Percentiles rank a stretch among this genome's conserved stretches.
Conservation (phyloP, 2,329 filamentous ascomycete species). For the Fusarium liriodendri region DNA sequence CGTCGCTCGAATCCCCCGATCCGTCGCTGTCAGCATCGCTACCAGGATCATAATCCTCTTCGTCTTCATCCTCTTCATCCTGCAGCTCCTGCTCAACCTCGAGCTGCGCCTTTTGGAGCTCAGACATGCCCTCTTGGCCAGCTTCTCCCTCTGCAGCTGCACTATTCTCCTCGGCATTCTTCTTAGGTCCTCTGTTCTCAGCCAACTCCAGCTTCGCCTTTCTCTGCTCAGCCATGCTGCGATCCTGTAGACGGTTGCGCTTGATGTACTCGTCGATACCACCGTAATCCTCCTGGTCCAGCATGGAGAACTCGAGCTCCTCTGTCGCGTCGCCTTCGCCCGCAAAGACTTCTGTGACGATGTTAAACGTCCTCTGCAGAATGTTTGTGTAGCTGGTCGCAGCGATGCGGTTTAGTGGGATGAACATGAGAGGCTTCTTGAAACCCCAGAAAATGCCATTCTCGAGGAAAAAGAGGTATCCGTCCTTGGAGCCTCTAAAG, state of each 20-base stretch:
- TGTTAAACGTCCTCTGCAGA: slow-evolving; percentile 75
- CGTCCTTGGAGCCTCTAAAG: slow-evolving; percentile 76
- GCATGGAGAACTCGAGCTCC: slow-evolving; percentile 75
- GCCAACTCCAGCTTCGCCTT: slow-evolving; percentile 72
- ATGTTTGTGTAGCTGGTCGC: slow-evolving; percentile 76
- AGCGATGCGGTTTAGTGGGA: slow-evolving; percentile 69
- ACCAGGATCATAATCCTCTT: slow-evolving; percentile 75
- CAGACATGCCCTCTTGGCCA: slow-evolving; percentile 55
- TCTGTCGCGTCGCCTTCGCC: slow-evolving; percentile 61
- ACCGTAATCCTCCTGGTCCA: slow-evolving; percentile 75
- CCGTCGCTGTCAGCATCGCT: slow-evolving; percentile 70
- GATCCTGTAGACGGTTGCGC: slow-evolving; percentile 70
- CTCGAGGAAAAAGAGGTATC: slow-evolving; percentile 74
- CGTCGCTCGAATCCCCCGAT: slow-evolving; percentile 66
- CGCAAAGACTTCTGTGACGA: slow-evolving; percentile 70
- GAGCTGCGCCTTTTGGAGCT: slow-evolving; percentile 61
- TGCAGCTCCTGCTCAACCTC: slow-evolving; percentile 66
- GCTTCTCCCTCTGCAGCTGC: slow-evolving; percentile 48
- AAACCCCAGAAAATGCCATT: slow-evolving; percentile 77
- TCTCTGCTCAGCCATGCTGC: slow-evolving; percentile 75
- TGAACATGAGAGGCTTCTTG: slow-evolving; percentile 75
- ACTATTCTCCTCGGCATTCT: slow-evolving; percentile 53
- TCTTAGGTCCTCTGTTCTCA: slow-evolving; percentile 66
- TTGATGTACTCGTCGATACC: slow-evolving; percentile 74
- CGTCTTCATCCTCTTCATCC: slow-evolving; percentile 72